Evolutionary conservation across 1,139 yeast species (phyloP).

Genomic region (Petasospora rhodanensis): DNA sequence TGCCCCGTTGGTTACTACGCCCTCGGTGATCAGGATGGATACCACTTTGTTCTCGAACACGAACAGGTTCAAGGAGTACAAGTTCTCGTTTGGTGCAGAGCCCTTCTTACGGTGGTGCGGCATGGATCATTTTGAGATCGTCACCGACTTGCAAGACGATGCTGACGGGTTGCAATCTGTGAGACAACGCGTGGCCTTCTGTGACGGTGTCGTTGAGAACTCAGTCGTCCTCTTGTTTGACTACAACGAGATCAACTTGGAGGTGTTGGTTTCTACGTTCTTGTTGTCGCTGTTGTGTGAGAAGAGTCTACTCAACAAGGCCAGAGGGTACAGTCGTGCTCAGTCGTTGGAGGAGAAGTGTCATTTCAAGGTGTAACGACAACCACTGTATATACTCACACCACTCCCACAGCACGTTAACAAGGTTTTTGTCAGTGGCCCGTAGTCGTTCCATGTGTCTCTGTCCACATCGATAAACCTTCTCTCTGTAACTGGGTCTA

Average conservation of each 20-base stretch:
- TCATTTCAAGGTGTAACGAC: constrained; percentile 12
- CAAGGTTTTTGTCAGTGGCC: constrained; percentile 15
- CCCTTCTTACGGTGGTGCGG: constrained; percentile 21
- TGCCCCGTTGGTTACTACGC: constrained; percentile 19
- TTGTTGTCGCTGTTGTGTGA: constrained; percentile 15
- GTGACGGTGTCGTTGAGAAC: constrained; percentile 10
- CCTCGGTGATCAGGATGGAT: constrained; percentile 18
- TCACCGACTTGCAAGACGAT: constrained; percentile 4
- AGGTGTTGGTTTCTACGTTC: constrained; percentile 21
- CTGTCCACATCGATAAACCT: constrained; percentile 31
- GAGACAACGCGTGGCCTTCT: constrained; percentile 20
- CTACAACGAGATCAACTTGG: constrained; percentile 20
- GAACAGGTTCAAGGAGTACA: constrained; percentile 9
- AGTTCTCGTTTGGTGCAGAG: constrained; percentile 17
- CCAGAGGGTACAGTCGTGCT: neutral
- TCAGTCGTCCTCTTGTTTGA: constrained; percentile 15
- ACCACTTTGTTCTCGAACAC: constrained; percentile 2
- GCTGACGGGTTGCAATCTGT: constrained; percentile 3
- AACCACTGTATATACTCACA: constrained; percentile 19
- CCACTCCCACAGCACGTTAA: constrained; percentile 9
- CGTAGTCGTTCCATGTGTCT: constrained; percentile 21
- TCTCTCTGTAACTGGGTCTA: constrained; percentile 32
- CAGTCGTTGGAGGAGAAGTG: neutral
- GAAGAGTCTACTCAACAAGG: constrained; percentile 4
- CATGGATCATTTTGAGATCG: constrained; percentile 18